phyloP scores from a whole-genome alignment of 805 yeast species.

The Teunomyces aglyptinius region DNA sequence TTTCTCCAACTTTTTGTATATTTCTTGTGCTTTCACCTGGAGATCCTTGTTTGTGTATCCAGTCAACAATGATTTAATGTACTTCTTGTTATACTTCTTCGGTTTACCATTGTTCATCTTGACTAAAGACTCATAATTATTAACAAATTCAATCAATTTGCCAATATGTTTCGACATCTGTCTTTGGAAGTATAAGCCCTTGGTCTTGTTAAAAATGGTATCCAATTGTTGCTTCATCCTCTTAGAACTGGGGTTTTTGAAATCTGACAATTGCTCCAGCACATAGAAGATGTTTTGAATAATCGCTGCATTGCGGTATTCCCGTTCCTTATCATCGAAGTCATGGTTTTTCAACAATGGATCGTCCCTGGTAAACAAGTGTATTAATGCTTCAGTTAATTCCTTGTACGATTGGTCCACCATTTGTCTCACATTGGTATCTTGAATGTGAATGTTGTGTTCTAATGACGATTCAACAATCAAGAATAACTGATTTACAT shows the following conservation, averaged over 20 bases:
- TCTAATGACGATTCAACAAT: conserved; percentile 35
- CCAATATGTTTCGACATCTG: conserved; percentile 54
- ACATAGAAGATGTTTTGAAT: conserved; percentile 38
- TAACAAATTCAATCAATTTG: conserved; percentile 62
- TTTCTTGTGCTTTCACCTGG: conserved; percentile 49
- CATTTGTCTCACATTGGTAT: conserved; percentile 19
- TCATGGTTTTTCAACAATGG: conserved; percentile 43
- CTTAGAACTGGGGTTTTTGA: conserved; percentile 21
- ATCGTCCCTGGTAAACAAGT: conserved; percentile 39
- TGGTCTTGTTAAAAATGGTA: conserved; percentile 25
- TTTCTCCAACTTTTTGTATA: conserved; percentile 54
- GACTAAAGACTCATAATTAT: conserved; percentile 55
- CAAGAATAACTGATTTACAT: conserved; percentile 31
- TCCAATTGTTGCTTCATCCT: conserved; percentile 25
- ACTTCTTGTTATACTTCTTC: conserved; percentile 61
- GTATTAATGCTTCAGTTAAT: conserved; percentile 32
- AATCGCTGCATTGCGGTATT: conserved; percentile 38
- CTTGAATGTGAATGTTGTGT: conserved; percentile 16
- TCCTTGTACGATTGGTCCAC: conserved; percentile 30
- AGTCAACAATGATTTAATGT: conserved; percentile 54
- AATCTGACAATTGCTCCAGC: conserved; percentile 30
- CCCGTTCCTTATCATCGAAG: conserved; percentile 44
- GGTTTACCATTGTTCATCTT: conserved; percentile 53
- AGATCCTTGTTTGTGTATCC: conserved; percentile 62
- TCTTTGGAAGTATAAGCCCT: conserved; percentile 33